Evolutionary conservation across 768 basidiomycete genomes (phyloP).

Genomic region (Termitomyces sp.): DNA sequence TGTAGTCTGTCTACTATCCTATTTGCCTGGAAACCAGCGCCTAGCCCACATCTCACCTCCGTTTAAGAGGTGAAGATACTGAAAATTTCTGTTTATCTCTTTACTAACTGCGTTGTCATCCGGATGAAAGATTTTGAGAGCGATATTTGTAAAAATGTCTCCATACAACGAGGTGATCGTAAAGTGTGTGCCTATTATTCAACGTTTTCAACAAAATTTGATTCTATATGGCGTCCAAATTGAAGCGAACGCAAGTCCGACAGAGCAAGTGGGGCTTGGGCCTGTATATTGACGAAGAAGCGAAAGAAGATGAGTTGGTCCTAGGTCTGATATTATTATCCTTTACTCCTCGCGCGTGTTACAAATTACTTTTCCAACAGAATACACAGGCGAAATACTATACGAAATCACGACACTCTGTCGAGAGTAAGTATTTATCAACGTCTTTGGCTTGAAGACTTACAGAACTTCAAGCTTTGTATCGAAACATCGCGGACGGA

Average conservation of each 20-base stretch:
- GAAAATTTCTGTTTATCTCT: not conserved
- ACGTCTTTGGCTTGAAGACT: not conserved
- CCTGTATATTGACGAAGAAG: slow-evolving; percentile 42
- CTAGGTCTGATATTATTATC: slow-evolving; percentile 26
- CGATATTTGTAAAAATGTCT: slow-evolving; percentile 39
- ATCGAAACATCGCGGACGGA: slow-evolving; percentile 42
- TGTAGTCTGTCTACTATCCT: slow-evolving; percentile 12
- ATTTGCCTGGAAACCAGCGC: not conserved
- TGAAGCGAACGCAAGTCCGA: slow-evolving; percentile 36
- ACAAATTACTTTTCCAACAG: slow-evolving; percentile 23
- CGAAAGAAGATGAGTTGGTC: slow-evolving; percentile 39
- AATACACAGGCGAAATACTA: slow-evolving; percentile 64
- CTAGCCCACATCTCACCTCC: not conserved
- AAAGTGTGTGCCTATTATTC: slow-evolving; percentile 30
- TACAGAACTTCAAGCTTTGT: slow-evolving; percentile 27
- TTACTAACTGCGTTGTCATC: not conserved
- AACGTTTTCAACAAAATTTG: not conserved
- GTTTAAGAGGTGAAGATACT: slow-evolving; percentile 15
- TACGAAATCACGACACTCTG: slow-evolving; percentile 41
- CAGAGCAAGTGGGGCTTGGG: slow-evolving; percentile 49
- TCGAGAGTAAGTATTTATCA: slow-evolving; percentile 37
- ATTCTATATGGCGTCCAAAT: not conserved
- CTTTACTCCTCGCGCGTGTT: not conserved
- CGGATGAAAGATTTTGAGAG: slow-evolving; percentile 21
- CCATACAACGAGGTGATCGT: slow-evolving; percentile 36